Percentiles rank a stretch among this genome's conserved stretches.
phyloP scores from a whole-genome alignment of 192 early-diverging fungal species.

The Linnemannia exigua region DNA sequence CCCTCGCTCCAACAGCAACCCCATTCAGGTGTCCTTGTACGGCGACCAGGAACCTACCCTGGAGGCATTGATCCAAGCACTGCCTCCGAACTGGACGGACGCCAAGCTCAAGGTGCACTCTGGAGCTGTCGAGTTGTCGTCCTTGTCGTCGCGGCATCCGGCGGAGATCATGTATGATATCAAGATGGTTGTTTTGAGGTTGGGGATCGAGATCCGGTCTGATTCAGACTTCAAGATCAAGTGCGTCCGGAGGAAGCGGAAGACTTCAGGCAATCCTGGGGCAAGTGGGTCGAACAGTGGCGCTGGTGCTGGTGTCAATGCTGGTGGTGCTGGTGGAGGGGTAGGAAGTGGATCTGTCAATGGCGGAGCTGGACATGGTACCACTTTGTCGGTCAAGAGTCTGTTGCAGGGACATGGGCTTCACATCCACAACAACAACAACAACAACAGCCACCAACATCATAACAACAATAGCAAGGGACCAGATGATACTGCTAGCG shows the following conservation, averaged over 20 bases:
- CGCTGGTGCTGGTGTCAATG: not conserved
- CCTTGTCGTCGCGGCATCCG: constrained; percentile 75
- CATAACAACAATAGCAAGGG: not conserved
- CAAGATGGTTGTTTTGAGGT: constrained; percentile 64
- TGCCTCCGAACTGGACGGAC: constrained; percentile 57
- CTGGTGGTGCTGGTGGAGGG: not conserved
- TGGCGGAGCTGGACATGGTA: constrained; percentile 8
- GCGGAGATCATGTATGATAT: constrained; percentile 78
- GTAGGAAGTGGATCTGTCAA: not conserved
- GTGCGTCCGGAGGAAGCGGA: constrained; percentile 65
- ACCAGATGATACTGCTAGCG: constrained; percentile 43
- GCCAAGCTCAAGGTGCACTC: constrained; percentile 79
- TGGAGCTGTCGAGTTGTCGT: constrained; percentile 79
- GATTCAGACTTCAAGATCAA: constrained; percentile 72
- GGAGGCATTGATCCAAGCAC: constrained; percentile 26
- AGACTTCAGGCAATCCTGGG: constrained; percentile 15
- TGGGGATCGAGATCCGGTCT: constrained; percentile 69
- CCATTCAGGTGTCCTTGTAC: constrained; percentile 29
- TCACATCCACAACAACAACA: not conserved
- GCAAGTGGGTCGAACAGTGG: not conserved
- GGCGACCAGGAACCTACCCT: constrained; percentile 29
- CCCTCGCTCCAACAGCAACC: constrained; percentile 11
- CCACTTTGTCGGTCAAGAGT: constrained; percentile 24
- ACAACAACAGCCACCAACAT: not conserved
- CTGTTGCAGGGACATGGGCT: constrained; percentile 27